phyloP scores from a whole-genome alignment of 2,329 filamentous ascomycete species.

The Ophiostoma piceae region DNA sequence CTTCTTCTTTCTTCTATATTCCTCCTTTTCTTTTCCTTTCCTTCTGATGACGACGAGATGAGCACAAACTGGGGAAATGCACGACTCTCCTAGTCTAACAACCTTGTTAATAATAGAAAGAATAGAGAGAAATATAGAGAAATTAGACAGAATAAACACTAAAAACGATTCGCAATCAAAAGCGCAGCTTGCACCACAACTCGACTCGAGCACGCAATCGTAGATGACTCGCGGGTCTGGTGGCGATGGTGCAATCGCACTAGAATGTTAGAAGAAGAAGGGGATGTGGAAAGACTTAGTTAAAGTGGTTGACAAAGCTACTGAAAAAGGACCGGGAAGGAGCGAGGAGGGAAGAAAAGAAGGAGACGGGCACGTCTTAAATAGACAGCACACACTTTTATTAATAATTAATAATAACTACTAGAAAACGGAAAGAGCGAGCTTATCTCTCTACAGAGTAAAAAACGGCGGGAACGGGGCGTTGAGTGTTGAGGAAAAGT shows the following conservation, averaged over 20 bases:
- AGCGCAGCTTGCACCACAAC: constrained; percentile 23
- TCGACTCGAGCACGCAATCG: constrained; percentile 24
- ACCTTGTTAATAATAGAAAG: not conserved
- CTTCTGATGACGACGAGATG: not conserved
- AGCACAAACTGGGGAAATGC: not conserved
- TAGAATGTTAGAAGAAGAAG: not conserved
- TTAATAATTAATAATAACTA: not conserved
- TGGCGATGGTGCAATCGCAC: constrained; percentile 25
- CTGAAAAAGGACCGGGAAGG: not conserved
- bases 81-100: not conserved
- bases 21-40: not conserved
- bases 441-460: not conserved
- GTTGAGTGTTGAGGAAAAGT: constrained; percentile 3
- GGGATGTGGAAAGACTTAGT: not conserved
- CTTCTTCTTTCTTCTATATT: not conserved
- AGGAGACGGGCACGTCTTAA: not conserved
- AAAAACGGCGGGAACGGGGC: not conserved
- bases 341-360: not conserved
- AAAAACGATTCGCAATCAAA: constrained; percentile 17
- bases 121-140: not conserved
- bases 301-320: constrained; percentile 1
- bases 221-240: not conserved
- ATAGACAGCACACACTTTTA: not conserved
- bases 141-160: not conserved
- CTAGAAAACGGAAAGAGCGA: not conserved